Base-by-base conservation (phyloP, 2,329 filamentous ascomycete species). In the Microdochium nivale region DNA sequence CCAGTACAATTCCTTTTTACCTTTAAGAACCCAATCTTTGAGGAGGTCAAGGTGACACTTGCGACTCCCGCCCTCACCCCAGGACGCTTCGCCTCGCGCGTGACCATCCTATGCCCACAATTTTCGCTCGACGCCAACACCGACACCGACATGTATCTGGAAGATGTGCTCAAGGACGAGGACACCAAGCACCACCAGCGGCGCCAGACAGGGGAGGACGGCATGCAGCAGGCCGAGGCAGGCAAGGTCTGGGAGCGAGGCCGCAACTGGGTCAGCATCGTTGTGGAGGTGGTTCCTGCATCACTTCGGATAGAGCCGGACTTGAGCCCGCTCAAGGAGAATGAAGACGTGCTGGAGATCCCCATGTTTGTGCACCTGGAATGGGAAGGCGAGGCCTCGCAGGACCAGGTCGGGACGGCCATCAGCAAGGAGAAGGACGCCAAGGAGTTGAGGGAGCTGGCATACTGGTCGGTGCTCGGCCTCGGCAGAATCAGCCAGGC, bases 211-310 rank as follows among this genome's bases (percentile, higher is more conserved):
- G 65, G 65, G 60, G 72, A 70, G 61, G 71, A 67, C 54, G 60
- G 72, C 63, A 44, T 64, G 49, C 79, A 82, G 48, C 83, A 82
- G 62, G 81, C 88, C 16, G 90, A 95, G 67, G 88, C 88, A 0
- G 94, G 92, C 50, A 97, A 97, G 70, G 84, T 97, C n/a, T 99
- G 90, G 88, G 91, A 96, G 56, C 81, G 86, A 51, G 92, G 91
- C 0, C 78, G 91, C 33, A 99, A 97, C 67, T 96, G 91, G 88
- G 94, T 94, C 16, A 94, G 86, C 58, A 89, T 99, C 11, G 88
- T 96, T 21, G 76, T 99, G 25, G 94, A 99, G 66, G 86, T 99
- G 14, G 81, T 96, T 0, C 81, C 91, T 1, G 74, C 81, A 0
- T 77, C 75, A 46, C 65, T 84, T 23, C 66, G 67, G 35, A 58